These are phyloP conservation scores for Volvariella volvacea DNA, from an alignment of 1,284 basidiomycete genomes.

Conservation along the genomic window DNA sequence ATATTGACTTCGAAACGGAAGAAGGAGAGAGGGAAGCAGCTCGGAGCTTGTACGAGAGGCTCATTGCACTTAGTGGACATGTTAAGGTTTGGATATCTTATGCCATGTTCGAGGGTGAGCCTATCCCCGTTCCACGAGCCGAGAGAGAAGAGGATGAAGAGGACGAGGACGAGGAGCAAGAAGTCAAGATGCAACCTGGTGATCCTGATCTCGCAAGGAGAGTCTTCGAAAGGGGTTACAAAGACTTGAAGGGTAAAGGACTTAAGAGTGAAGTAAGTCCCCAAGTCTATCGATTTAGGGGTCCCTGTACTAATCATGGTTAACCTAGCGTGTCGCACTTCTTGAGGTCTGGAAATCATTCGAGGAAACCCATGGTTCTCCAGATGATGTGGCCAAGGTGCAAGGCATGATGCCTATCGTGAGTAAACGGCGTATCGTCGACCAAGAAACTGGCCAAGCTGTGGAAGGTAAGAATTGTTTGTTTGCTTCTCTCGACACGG, in stretches of 20 bases:
- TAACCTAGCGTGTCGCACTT: constrained; percentile 70
- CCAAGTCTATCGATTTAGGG: neutral
- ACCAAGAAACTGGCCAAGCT: constrained; percentile 77
- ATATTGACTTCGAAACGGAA: constrained; percentile 95
- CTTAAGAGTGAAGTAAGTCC: constrained; percentile 81
- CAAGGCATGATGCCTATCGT: constrained; percentile 88
- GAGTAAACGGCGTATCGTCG: constrained; percentile 77
- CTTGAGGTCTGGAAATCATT: constrained; percentile 93
- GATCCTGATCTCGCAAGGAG: constrained; percentile 65
- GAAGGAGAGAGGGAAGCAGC: constrained; percentile 88
- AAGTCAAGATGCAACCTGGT: constrained; percentile 61
- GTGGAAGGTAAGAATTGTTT: constrained; percentile 66
- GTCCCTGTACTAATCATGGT: constrained; percentile 9
- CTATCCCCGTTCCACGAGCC: constrained; percentile 57
- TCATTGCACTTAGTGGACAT: constrained; percentile 85
- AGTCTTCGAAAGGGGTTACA: constrained; percentile 84
- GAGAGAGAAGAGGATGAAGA: constrained; percentile 72
- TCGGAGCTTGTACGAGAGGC: constrained; percentile 84
- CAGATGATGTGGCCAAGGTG: constrained; percentile 69
- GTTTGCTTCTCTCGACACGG: neutral
- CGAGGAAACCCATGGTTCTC: constrained; percentile 72
- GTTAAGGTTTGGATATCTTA: constrained; percentile 90
- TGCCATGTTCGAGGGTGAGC: constrained; percentile 70
- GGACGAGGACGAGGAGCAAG: constrained; percentile 39
- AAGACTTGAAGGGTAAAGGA: constrained; percentile 72